Base-by-base conservation (phyloP, 495 filamentous ascomycete genomes). In the Astrothelium subdiscretum region DNA sequence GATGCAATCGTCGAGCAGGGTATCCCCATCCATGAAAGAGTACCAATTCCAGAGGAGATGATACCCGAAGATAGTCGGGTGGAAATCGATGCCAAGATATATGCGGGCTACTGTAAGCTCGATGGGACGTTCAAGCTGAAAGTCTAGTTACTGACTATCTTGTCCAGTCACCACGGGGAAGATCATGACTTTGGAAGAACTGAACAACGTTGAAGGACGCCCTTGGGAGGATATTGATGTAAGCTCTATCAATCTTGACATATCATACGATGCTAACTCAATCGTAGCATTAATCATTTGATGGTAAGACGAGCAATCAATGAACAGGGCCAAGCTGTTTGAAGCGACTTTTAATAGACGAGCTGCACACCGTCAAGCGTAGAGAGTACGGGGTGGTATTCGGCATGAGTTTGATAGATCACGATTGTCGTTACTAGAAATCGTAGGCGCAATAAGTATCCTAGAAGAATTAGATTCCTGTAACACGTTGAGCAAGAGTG, bases 21-120 rank as follows among this genome's bases (percentile, higher is more conserved):
- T 42, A 98, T 98, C 68, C 87, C 90, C 59, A 97, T 98, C 70
- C 79, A 87, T 67, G 92, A 97, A 75, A 86, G 94, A 60, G 84
- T 98, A 44, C 92, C 94, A 42, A 91, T 98, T 57, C 94, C 94
- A 24, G 92, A 97, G 59, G 85, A 89, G 31, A 86, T 92, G 84
- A 97, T 98, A 66, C 94, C 94, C 40, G 89, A 85, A 67, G 94
- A 98, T 76, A 95, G 90, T 59, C 83, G 94, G 59, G 94, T 98
- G 15, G 94, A 98, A 75, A 98, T 98, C 69, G 94, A 98, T 76
- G 94, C 94, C 32, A 98, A 96, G 80, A 97, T 98, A 72, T 92
- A 94, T 66, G 91, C 92, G 31, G 92, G 94, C 24, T 97, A 89
- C 74, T 91, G 77, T 78, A 65, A 69, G 72, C 66, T 27, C 22